Evolutionary conservation across 208 protist species (phyloP).

Genomic region (Leishmania major): DNA sequence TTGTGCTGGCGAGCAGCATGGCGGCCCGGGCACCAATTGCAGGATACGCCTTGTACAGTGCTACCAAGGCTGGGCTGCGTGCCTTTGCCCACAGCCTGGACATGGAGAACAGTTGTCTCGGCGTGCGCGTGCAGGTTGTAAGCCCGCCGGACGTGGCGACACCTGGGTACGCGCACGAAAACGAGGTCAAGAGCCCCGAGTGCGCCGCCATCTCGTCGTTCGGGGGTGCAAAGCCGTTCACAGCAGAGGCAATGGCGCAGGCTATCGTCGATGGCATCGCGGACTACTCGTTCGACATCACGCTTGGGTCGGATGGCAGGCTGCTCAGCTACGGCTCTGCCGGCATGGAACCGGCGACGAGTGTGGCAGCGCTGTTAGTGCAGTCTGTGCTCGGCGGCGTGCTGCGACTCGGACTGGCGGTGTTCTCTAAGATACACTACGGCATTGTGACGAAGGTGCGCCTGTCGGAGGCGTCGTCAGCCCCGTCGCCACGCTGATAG

Average conservation of each 20-base stretch:
- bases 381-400: slow-evolving; percentile 46
- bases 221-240: slow-evolving; percentile 65
- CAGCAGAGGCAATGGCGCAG: slow-evolving; percentile 51
- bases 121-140: slow-evolving; percentile 82
- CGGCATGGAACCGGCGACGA: slow-evolving; percentile 73
- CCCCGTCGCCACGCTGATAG: slow-evolving; percentile 18
- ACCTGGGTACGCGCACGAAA: slow-evolving; percentile 81
- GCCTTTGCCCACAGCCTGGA: slow-evolving; percentile 87
- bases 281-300: slow-evolving; percentile 81
- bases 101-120: slow-evolving; percentile 83
- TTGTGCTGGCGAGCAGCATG: slow-evolving; percentile 85
- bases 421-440: slow-evolving; percentile 78
- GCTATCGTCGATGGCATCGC: slow-evolving; percentile 60
- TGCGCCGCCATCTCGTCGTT: slow-evolving; percentile 78
- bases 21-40: slow-evolving; percentile 74
- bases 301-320: slow-evolving; percentile 65
- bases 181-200: slow-evolving; percentile 84
- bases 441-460: slow-evolving; percentile 70
- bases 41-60: slow-evolving; percentile 85
- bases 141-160: slow-evolving; percentile 88
- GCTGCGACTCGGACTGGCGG: slow-evolving; percentile 63
- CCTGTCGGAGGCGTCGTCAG: slow-evolving; percentile 5
- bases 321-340: slow-evolving; percentile 57
- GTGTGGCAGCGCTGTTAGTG: slow-evolving; percentile 43
- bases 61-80: slow-evolving; percentile 87